Evolutionary conservation across 805 yeast species (phyloP).

Genomic region (Torulaspora maleeae): DNA sequence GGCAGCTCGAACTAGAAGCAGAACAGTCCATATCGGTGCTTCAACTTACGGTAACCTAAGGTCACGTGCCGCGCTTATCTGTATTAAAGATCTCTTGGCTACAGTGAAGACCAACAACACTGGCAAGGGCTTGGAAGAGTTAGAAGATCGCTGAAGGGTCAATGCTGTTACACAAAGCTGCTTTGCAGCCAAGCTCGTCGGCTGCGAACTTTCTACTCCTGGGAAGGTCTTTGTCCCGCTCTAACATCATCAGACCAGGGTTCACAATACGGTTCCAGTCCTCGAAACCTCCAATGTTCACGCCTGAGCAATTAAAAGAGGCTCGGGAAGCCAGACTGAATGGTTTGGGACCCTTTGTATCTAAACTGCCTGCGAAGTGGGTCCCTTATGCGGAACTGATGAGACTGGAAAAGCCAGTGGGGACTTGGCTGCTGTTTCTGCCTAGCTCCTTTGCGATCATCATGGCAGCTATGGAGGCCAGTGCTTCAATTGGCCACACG

Average conservation of each 20-base stretch:
- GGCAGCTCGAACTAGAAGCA: too few species aligned
- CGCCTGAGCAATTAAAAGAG: constrained; percentile 26
- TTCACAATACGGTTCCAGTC: constrained; percentile 6
- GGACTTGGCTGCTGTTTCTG: constrained; percentile 73
- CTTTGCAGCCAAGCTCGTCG: not conserved
- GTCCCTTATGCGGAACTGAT: constrained; percentile 90
- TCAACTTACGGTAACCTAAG: not conserved
- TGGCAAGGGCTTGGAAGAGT: not conserved
- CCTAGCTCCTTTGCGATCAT: constrained; percentile 93
- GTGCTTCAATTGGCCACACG: constrained; percentile 66
- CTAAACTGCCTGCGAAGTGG: constrained; percentile 62
- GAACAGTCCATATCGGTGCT: too few species aligned
- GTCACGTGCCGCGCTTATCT: not conserved
- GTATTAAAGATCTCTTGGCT: not conserved
- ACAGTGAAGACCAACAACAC: not conserved
- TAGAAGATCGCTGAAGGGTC: not conserved
- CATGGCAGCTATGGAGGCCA: constrained; percentile 72
- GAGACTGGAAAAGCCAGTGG: constrained; percentile 95
- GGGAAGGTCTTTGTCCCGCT: not conserved
- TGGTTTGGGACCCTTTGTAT: constrained; percentile 48
- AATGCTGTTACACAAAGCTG: not conserved
- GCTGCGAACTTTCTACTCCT: not conserved
- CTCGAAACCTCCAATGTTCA: constrained; percentile 18
- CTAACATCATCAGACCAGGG: not conserved
- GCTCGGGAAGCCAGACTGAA: constrained; percentile 50